Percentiles rank a stretch among this genome's conserved stretches.
Evolutionary conservation across 352 stramenopile genomes (phyloP).

Genomic region (Globisporangium rhizosaccharum): DNA sequence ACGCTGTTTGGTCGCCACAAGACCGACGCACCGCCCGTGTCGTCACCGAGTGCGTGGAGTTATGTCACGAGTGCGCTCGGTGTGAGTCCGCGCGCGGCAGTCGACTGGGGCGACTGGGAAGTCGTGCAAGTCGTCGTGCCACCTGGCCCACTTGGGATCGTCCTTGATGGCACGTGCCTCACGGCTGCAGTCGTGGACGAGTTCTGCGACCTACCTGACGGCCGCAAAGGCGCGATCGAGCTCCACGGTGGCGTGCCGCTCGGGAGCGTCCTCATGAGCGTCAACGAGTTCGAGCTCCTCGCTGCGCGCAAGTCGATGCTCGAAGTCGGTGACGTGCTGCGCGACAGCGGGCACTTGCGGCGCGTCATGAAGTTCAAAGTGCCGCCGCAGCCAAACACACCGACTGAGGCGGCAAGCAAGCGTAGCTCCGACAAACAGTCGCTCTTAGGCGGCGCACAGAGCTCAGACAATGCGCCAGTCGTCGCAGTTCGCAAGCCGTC

Average conservation of each 20-base stretch:
- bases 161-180: slow-evolving; percentile 42
- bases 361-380: slow-evolving; percentile 43
- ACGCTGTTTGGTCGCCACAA: neutral
- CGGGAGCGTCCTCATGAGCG: slow-evolving; percentile 44
- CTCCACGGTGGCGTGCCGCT: slow-evolving; percentile 28
- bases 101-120: slow-evolving; percentile 13
- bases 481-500: slow-evolving; percentile 1
- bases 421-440: neutral
- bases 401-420: neutral
- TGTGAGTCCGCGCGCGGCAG: neutral
- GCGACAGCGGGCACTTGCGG: slow-evolving; percentile 34
- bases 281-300: slow-evolving; percentile 62
- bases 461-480: neutral
- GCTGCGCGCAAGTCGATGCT: slow-evolving; percentile 27
- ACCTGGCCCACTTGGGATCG: slow-evolving; percentile 47
- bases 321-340: slow-evolving; percentile 42
- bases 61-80: neutral
- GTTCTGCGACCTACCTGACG: slow-evolving; percentile 33
- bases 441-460: neutral
- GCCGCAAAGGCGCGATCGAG: slow-evolving; percentile 42
- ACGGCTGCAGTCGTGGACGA: slow-evolving; percentile 43
- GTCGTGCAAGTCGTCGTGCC: slow-evolving; percentile 42
- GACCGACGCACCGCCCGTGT: neutral
- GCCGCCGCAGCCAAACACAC: slow-evolving; percentile 9
- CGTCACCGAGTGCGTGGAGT: neutral